Evolutionary conservation across 768 basidiomycete genomes (phyloP), one percentile per base, ranked within the genome.

Genomic region (Trametes punicea): DNA sequence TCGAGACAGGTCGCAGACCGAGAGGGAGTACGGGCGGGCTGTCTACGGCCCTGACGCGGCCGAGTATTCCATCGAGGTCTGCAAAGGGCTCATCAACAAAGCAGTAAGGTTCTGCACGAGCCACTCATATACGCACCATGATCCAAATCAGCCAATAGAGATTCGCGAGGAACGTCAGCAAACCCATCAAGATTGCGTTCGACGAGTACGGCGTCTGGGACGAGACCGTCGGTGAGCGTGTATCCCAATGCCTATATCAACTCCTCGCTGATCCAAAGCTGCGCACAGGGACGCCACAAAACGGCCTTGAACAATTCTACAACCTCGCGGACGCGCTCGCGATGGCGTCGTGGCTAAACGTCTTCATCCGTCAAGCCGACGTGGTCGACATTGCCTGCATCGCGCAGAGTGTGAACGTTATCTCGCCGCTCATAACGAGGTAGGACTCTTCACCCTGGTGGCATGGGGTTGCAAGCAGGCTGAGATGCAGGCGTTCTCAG

Each of bases 321-420:
- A 50, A 75, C 27, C 31, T 66, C 25, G 59, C 63, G 4, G 65
- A 66, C 34, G 65, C 62, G 29, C 59, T 66, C 13, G 82, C 81
- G 16, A 81, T 85, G 46, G 80, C 79, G 2, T 72, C 80, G 8
- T 85, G 82, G 81, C 67, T 85, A 49, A 83, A 84, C 62, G 77
- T 83, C 4, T 80, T 85, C 57, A 75, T 84, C 6, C 73, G 82
- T 16, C 80, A 85, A 47, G 79, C 81, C 4, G 79, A 82, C 61
- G 71, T 82, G 6, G 78, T 84, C 40, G 79, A 80, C 57, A 81
- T 84, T 45, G 82, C 82, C 1, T 84, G 82, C 62, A 77, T 83
- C 41, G 82, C 83, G 4, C 83, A 85, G 74, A 77, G 66, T 9
- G 74, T 79, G 26, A 79, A 79, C 55, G 77, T 80, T 40, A 77